Evolutionary conservation across 1,139 yeast species (phyloP), one percentile per base, ranked within the genome.

Genomic region (Pneumocystis jirovecii): DNA sequence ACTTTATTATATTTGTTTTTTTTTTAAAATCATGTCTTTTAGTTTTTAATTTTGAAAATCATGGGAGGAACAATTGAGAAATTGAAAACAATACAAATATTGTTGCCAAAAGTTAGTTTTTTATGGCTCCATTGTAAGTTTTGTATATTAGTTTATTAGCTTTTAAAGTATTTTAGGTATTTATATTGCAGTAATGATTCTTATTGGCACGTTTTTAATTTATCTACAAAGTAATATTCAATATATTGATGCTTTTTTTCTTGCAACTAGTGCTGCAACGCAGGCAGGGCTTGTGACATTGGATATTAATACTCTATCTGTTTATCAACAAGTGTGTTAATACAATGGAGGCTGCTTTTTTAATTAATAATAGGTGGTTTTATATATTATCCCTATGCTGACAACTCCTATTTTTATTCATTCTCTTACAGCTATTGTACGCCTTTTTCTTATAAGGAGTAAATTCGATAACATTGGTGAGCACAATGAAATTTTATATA

Each of bases 401-500:
- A 82, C 96, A 1, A 91, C 96, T 0, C 97, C 97, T 0, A 89
- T 93, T 34, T 87, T 87, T 73, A 89, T 95, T 67, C 96, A 93
- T 74, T 85, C 96, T 0, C 81, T 85, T 0, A 78, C 93, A 60
- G 84, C 89, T 25, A 84, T 89, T 70, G 79, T 91, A n/a, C 80
- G 97, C 64, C 77, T 93, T 62, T 89, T 87, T 73, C 88, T 96
- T 87, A 93, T 89, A 75, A 96, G 91, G 73, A 82, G 90, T 69
- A 83, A 87, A 71, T 90, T 95, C 74, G 93, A 89, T 73, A 83
- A 86, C 70, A 91, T 95, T 72, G 86, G 86, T 70, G 83, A 81
- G 17, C 10, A 8, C 1, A 7, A 3, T 50, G 17, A 3, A 17
- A 10, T 8, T 50, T 50, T 50, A 7, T 50, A 4, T 50, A 15